phyloP scores from a whole-genome alignment of 1,284 basidiomycete species.

The Trichosporon coremiiforme region DNA sequence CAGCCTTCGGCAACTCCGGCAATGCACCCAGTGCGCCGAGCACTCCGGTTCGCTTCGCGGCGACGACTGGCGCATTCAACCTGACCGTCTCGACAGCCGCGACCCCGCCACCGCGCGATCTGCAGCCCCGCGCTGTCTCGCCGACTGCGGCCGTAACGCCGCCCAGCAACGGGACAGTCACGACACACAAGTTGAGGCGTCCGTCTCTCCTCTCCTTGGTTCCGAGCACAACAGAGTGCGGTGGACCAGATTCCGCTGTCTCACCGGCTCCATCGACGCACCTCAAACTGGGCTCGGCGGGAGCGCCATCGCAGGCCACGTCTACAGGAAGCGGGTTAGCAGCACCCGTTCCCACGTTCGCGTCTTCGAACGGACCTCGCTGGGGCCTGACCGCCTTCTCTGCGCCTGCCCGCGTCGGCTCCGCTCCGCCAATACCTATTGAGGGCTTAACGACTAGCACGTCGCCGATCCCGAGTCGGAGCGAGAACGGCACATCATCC shows the following conservation, averaged over 20 bases:
- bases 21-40: neutral
- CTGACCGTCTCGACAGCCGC: slow-evolving; percentile 19
- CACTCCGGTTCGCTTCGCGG: slow-evolving; percentile 36
- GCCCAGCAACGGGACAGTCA: slow-evolving; percentile 16
- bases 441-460: slow-evolving; percentile 44
- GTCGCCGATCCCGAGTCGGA: slow-evolving; percentile 32
- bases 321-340: neutral
- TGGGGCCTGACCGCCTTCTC: slow-evolving; percentile 33
- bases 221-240: neutral
- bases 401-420: slow-evolving; percentile 36
- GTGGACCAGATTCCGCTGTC: neutral
- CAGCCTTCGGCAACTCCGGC: slow-evolving; percentile 14
- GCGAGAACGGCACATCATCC: slow-evolving; percentile 2
- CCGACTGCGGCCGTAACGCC: slow-evolving; percentile 3
- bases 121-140: neutral
- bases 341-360: slow-evolving; percentile 12
- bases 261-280: neutral
- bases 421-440: slow-evolving; percentile 41
- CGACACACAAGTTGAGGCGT: slow-evolving; percentile 36
- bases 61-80: slow-evolving; percentile 48
- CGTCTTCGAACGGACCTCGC: slow-evolving; percentile 33
- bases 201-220: slow-evolving; percentile 42
- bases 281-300: neutral
- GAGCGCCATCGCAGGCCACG: neutral
- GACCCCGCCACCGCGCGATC: slow-evolving; percentile 15